These are phyloP conservation scores for Hypoxylon lenormandii DNA, from an alignment of 495 filamentous ascomycete species.

Conservation along the genomic window DNA sequence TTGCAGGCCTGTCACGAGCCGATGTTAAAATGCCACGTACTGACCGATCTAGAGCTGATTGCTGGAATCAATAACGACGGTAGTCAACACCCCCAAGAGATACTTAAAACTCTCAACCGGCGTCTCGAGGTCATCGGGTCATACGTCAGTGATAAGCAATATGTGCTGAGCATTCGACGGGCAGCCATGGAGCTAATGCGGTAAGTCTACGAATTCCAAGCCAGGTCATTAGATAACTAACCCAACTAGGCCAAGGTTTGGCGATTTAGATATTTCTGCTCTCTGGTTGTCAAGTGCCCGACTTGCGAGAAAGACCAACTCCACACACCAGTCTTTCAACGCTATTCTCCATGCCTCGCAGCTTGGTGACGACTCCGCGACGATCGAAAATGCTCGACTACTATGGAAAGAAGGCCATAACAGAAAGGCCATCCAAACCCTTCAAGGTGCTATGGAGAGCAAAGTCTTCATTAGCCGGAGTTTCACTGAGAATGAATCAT, in stretches of 20 bases:
- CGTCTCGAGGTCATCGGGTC: conserved; percentile 86
- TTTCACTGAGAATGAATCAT: conserved; percentile 60
- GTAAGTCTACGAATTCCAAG: conserved; percentile 56
- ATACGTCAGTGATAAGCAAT: conserved; percentile 90
- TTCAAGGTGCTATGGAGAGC: conserved; percentile 83
- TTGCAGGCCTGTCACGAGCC: conserved; percentile 82
- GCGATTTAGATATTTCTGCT: conserved; percentile 77
- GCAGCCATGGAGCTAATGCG: conserved; percentile 82
- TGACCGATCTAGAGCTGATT: conserved; percentile 88
- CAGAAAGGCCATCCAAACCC: conserved; percentile 89
- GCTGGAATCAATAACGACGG: conserved; percentile 60
- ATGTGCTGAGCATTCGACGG: conserved; percentile 85
- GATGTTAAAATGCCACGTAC: conserved; percentile 83
- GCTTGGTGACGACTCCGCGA: conserved; percentile 84
- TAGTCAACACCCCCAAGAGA: conserved; percentile 54
- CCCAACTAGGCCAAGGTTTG: conserved; percentile 58
- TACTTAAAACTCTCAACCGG: conserved; percentile 73
- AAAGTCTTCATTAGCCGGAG: conserved; percentile 69
- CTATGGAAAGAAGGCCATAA: conserved; percentile 96
- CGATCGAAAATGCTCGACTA: conserved; percentile 89
- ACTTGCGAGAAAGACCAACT: conserved; percentile 84
- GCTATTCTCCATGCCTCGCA: conserved; percentile 88
- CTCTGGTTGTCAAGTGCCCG: conserved; percentile 88
- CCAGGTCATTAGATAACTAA: conserved; percentile 50
- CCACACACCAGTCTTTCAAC: conserved; percentile 87